Base-by-base conservation (phyloP, 1,284 basidiomycete genomes). In the Thecaphora frezii region DNA sequence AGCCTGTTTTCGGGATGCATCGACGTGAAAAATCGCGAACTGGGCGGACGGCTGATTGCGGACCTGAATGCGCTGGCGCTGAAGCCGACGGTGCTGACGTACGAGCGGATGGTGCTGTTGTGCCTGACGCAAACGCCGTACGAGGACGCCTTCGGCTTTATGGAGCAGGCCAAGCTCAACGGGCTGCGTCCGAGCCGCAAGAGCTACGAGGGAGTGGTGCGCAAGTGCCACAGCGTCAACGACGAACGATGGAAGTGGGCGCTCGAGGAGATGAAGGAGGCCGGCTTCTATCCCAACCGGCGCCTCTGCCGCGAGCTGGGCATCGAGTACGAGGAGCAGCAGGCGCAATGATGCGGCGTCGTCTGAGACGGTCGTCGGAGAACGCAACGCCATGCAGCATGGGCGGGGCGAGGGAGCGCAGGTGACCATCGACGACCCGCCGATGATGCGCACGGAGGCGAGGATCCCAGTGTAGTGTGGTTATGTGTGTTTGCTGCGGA, bases 31-130 rank as follows among this genome's bases (percentile, higher is more conserved):
- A 58, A 73, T 36, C 43, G 54, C 45, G 46, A 52, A 2, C 39
- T 57, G 4, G 73, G 60, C 24, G 48, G 51, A 1, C 14, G 52
- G 1, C 19, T 73, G 54, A 63, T 54, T 41, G 42, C 21, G 30
- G 61, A 68, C 19, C 43, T 75, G 36, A 54, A 62, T 22, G 7
- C 23, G 4, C 33, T 42, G 2, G 23, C 21, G 1, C 5, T 70
- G 8, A 24, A 37, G 16, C 67, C 71, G 1, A 48, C 51, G 25
- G 49, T 43, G 10, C 54, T 55, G 18, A 66, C 70, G 12, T 74
- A 66, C 37, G 73, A 76, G 25, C 55, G 63, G 10, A 66, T 69
- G 58, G 55, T 66, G 14, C 46, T 71, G 16, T 47, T 74, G 22
- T 56, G 62, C 46, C 33, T 72, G 19, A 55, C 53, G 22, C 64